phyloP scores from a whole-genome alignment of 306 rosid genomes.

The Castanea crenata region DNA sequence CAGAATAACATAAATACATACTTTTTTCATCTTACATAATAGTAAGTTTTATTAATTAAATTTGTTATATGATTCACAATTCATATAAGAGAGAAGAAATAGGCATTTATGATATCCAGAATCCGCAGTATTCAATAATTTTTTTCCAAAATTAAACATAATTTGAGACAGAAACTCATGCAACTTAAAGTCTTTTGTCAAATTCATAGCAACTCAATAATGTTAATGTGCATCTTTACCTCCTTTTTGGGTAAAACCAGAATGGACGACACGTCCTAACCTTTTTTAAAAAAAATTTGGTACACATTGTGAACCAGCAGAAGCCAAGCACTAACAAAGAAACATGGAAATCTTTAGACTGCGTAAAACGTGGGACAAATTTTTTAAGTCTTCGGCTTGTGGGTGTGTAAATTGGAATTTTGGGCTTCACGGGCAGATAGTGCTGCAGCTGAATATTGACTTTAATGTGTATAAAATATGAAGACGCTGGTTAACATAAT shows the following conservation, averaged over 20 bases:
- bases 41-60: no score
- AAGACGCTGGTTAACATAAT: no score
- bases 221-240: background rate
- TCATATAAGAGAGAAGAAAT: accelerated
- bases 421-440: background rate
- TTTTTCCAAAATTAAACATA: no score
- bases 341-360: background rate
- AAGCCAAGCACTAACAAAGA: background rate
- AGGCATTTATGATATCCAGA: accelerated
- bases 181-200: background rate
- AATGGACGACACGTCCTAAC: background rate
- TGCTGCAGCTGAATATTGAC: slow-evolving; percentile 12
- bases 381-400: background rate
- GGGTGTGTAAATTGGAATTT: slow-evolving; percentile 10
- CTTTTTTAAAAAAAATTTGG: background rate
- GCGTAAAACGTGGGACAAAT: background rate
- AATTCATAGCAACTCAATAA: background rate
- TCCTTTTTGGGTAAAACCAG: background rate
- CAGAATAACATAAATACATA: no score
- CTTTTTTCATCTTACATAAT: no score
- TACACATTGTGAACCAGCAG: background rate
- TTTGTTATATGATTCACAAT: no score
- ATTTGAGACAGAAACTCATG: background rate
- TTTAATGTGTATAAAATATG: background rate
- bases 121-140: accelerated